Percentiles rank a stretch among this genome's conserved stretches.
Conservation (phyloP, 139 green algal species). For the Eudorina sp. region DNA sequence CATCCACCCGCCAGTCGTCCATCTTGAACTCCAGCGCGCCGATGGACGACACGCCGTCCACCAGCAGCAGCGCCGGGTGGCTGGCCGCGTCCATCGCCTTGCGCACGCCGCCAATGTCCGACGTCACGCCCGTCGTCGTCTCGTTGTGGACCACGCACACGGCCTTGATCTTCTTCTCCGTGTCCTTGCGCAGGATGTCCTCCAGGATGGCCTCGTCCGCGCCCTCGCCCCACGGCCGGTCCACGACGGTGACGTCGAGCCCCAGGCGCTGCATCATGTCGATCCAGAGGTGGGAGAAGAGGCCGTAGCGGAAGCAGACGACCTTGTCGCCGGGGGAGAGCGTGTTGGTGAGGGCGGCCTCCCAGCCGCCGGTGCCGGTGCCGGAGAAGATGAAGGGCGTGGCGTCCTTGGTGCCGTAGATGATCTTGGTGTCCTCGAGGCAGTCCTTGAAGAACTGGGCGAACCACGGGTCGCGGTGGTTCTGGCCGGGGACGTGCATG, state of each 20-base stretch:
- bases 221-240: slow-evolving; percentile 92
- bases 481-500: slow-evolving; percentile 91
- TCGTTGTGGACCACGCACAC: slow-evolving; percentile 98
- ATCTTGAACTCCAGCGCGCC: slow-evolving; percentile 94
- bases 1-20: slow-evolving; percentile 96
- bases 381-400: slow-evolving; percentile 95
- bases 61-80: slow-evolving; percentile 93
- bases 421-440: slow-evolving; percentile 88
- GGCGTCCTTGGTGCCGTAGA: slow-evolving; percentile 84
- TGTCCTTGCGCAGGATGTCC: slow-evolving; percentile 87
- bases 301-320: slow-evolving; percentile 90
- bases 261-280: slow-evolving; percentile 98
- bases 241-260: slow-evolving; percentile 91
- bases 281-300: slow-evolving; percentile 96
- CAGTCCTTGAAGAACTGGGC: slow-evolving; percentile 84
- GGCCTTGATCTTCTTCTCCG: slow-evolving; percentile 92
- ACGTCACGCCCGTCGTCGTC: slow-evolving; percentile 95
- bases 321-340: slow-evolving; percentile 94
- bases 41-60: slow-evolving; percentile 95
- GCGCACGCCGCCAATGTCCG: slow-evolving; percentile 80
- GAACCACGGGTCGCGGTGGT: slow-evolving; percentile 97
- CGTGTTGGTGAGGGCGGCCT: slow-evolving; percentile 94
- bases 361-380: slow-evolving; percentile 93
- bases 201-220: slow-evolving; percentile 82
- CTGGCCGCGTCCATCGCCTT: slow-evolving; percentile 79